These are phyloP conservation scores for Suillus variegatus DNA, from an alignment of 768 basidiomycete genomes.

Conservation along the genomic window DNA sequence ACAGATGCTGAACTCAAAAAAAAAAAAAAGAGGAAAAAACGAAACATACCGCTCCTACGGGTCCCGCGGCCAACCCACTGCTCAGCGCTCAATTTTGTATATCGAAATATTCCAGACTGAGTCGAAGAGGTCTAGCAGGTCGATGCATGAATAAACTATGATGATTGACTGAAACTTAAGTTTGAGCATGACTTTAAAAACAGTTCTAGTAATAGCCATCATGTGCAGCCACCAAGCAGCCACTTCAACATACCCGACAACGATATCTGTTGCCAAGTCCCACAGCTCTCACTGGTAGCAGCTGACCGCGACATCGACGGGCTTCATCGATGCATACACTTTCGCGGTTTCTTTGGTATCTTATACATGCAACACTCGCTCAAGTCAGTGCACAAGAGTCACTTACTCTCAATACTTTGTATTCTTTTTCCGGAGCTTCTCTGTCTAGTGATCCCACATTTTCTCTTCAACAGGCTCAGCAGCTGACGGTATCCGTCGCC, in stretches of 20 bases:
- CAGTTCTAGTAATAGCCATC: no score
- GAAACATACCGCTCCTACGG: not conserved
- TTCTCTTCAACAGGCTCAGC: conserved; percentile 39
- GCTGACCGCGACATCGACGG: not conserved
- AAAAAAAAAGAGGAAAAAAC: not conserved
- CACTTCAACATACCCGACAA: not conserved
- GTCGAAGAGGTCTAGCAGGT: not conserved
- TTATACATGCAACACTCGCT: conserved; percentile 10
- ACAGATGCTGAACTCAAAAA: not conserved
- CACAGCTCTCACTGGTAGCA: not conserved
- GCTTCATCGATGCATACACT: conserved; percentile 2
- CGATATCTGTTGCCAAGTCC: not conserved
- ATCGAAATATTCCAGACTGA: not conserved
- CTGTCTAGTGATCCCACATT: conserved; percentile 40
- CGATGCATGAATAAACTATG: not conserved
- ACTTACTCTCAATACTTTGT: conserved; percentile 39
- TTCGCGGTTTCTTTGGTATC: conserved; percentile 8
- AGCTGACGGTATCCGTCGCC: conserved; percentile 49
- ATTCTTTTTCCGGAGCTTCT: conserved; percentile 31
- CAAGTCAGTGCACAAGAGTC: conserved; percentile 17
- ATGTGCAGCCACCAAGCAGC: not conserved
- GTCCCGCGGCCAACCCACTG: not conserved
- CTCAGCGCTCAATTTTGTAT: not conserved
- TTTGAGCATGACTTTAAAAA: not conserved
- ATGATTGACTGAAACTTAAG: not conserved